These are phyloP conservation scores for Nitzschia sp. DNA, from an alignment of 108 stramenopile species.

Conservation along the genomic window DNA sequence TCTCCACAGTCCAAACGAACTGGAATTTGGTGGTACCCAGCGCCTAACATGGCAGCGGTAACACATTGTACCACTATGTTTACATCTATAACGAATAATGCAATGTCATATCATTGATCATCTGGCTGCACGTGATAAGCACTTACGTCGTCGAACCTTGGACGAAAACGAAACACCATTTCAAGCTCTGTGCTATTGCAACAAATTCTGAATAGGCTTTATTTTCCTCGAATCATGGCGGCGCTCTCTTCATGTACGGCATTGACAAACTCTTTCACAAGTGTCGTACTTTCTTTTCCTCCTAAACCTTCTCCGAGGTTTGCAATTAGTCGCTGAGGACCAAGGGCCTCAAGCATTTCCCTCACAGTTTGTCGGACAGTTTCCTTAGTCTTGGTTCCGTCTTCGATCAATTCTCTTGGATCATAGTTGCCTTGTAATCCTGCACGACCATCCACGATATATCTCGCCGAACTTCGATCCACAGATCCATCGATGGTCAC, in stretches of 20 bases:
- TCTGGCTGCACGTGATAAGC: no score
- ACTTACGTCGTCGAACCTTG: no score
- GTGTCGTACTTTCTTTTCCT: constrained; percentile 88
- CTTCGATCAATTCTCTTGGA: constrained; percentile 73
- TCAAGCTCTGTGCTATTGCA: no score
- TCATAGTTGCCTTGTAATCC: constrained; percentile 93
- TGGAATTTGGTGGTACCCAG: no score
- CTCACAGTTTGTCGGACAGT: constrained; percentile 72
- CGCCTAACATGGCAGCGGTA: no score
- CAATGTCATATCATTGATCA: no score
- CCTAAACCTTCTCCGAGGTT: constrained; percentile 95
- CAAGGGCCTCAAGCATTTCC: constrained; percentile 78
- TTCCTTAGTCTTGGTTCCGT: constrained; percentile 64
- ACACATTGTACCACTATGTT: no score
- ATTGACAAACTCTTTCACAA: constrained; percentile 88
- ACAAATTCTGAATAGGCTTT: no score
- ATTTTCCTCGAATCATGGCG: constrained; percentile 51
- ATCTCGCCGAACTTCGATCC: constrained; percentile 64
- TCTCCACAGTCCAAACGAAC: no score
- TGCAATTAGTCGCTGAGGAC: constrained; percentile 90
- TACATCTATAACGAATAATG: no score
- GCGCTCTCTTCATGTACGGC: constrained; percentile 89
- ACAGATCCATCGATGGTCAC: constrained; percentile 91
- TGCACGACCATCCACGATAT: constrained; percentile 55
- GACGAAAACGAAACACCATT: no score